Evolutionary conservation across 805 yeast genomes (phyloP), one percentile per base, ranked within the genome.

Genomic region (Kuraishia floccosa): DNA sequence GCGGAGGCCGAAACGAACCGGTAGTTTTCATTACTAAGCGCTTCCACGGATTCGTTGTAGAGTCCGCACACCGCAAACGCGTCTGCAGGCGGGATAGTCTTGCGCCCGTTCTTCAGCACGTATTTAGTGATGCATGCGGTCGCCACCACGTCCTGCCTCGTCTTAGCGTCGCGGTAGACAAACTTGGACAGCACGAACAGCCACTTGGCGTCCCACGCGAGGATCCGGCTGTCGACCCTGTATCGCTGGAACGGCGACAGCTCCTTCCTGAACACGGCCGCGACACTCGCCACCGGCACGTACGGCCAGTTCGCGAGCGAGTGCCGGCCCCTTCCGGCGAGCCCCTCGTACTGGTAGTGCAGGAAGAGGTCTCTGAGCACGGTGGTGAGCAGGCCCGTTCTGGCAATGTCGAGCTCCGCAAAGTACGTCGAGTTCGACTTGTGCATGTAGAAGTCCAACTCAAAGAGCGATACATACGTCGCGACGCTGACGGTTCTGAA

Each of bases 161-260:
- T 55, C 14, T 40, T 34, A 29, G 44, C 34, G 11, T 46, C 41
- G 8, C 50, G 42, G 25, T 63, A 57, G 9, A 65, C 67, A 45
- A 85, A 84, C 43, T 71, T 65, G 25, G 80, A 70, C 16, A 80
- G 39, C 9, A 83, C 67, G 46, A 74, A 86, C 10, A 87, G 43
- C 95, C 96, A 85, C 52, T 86, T 87, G 21, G 69, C 62, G 54
- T 83, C 91, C 94, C 95, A 86, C 6, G 89, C 78, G 5, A 81
- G 49, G 13, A 87, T 65, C 24, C 72, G 59, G 3, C 80, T 66
- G 22, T 60, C 58, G 15, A 87, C 61, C 3, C 55, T 39, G 48
- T 76, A 87, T 17, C 43, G 42, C 33, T 67, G 69, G 45, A 76
- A 82, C 1, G 89, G 78, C 42, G 57, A 67, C 47, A 89, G 73